These are phyloP conservation scores for Metschnikowia rubicola DNA, from an alignment of 805 yeast genomes.

Conservation along the genomic window DNA sequence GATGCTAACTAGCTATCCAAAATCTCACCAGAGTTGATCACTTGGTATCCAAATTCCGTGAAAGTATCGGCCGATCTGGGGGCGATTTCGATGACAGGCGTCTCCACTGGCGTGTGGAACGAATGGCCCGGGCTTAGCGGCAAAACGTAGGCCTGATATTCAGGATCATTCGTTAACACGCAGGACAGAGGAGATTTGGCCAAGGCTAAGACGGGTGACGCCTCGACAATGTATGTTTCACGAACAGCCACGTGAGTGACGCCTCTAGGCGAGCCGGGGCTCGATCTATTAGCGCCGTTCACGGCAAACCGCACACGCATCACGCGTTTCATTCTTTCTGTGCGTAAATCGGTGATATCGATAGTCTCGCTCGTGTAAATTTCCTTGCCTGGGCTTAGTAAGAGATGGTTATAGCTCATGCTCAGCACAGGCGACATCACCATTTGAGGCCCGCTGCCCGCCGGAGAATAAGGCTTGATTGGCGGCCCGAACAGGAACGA, in stretches of 20 bases:
- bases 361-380: slow-evolving; percentile 6
- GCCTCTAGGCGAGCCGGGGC: no score
- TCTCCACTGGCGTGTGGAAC: slow-evolving; percentile 1
- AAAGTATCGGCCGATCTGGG: slow-evolving; percentile 1
- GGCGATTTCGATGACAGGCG: not conserved
- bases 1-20: slow-evolving; percentile 1
- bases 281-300: not conserved
- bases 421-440: slow-evolving; percentile 6
- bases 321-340: slow-evolving; percentile 5
- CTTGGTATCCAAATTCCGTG: slow-evolving; percentile 11
- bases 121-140: slow-evolving; percentile 4
- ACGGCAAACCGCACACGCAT: slow-evolving; percentile 9
- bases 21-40: slow-evolving; percentile 1
- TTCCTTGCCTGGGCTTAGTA: slow-evolving; percentile 8
- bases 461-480: slow-evolving; percentile 6
- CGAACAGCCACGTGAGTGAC: no score
- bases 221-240: no score
- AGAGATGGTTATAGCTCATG: not conserved
- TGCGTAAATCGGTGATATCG: slow-evolving; percentile 2
- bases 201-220: no score
- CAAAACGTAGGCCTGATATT: slow-evolving; percentile 1
- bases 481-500: slow-evolving; percentile 8
- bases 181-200: slow-evolving; percentile 1
- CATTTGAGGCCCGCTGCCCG: slow-evolving; percentile 3
- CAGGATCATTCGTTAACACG: slow-evolving; percentile 6